Percentiles rank a stretch among this genome's conserved stretches.
Evolutionary conservation across 345 rosid species (phyloP).

Genomic region (Chamaenerion angustifolium): DNA sequence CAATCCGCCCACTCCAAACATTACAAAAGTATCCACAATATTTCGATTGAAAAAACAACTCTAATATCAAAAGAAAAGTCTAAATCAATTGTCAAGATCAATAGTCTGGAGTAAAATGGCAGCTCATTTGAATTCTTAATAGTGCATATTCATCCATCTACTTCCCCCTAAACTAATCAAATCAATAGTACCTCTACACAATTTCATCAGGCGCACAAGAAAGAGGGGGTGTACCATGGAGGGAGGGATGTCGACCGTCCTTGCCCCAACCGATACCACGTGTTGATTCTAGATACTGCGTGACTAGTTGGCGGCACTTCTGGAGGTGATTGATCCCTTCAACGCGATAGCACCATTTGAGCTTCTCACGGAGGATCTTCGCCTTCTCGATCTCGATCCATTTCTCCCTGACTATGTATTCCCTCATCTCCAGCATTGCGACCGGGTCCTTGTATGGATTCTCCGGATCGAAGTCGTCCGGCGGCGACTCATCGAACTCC

Average conservation of each 20-base stretch:
- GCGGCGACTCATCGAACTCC: constrained; percentile 95
- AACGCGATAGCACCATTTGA: constrained; percentile 92
- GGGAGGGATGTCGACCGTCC: constrained; percentile 81
- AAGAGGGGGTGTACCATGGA: constrained; percentile 44
- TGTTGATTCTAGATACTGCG: constrained; percentile 84
- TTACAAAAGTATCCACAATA: neutral
- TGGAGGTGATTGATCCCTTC: constrained; percentile 96
- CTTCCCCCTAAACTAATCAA: neutral
- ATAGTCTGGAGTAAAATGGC: too few relatives aligned
- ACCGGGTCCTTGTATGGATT: constrained; percentile 95
- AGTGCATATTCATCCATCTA: neutral
- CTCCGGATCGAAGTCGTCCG: constrained; percentile 82
- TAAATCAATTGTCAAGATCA: too few relatives aligned
- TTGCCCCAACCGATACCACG: constrained; percentile 99
- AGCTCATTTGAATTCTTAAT: too few relatives aligned
- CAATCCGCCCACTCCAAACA: too few relatives aligned
- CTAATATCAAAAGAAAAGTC: too few relatives aligned
- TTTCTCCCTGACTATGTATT: constrained; percentile 87
- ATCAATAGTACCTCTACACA: neutral
- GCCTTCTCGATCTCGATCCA: constrained; percentile 99
- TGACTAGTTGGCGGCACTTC: constrained; percentile 91
- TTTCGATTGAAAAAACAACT: neutral
- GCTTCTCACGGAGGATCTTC: constrained; percentile 81
- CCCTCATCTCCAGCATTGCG: constrained; percentile 97
- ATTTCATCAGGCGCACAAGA: neutral